Base-by-base conservation (phyloP, 2,329 filamentous ascomycete species). In the Beauveria medogensis region DNA sequence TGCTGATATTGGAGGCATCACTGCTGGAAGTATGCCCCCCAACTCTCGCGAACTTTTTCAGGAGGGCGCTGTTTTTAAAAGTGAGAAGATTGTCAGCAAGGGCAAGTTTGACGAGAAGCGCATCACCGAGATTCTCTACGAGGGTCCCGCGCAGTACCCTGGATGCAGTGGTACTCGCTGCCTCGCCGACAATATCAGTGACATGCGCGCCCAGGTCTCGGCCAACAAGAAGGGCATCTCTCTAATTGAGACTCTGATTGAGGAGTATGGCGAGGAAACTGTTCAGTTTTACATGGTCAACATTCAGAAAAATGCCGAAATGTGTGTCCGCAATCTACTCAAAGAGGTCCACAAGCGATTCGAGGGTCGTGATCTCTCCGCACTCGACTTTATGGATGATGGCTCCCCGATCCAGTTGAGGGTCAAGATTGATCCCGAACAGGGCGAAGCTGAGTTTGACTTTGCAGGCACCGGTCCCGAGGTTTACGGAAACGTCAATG, bases 191-290 rank as follows among this genome's bases (percentile, higher is more conserved):
- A 93, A 93, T 67, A 79, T 94, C 64, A 92, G 91, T 52, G 90
- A 94, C 68, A 75, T 94, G 24, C 91, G 92, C 70, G 90, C 90
- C 0, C 90, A 93, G 69, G 87, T 93, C 4, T 90, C 90, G 0
- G 90, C 90, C 1, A 94, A 94, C 68, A 88, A 91, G 67, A 92
- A 92, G 66, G 90, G 90, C 1, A 93, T 94, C 64, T 89, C 86
- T n/a, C 77, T 94, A 24, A 93, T 94, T 64, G 84, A 83, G 60
- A 80, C 83, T 0, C 75, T 94, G 2, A 92, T 94, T 64, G 81
- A 83, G 20, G 90, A 94, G 67, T 93, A 92, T 66, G 87, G 88
- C 14, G 85, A 91, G 63, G 80, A 87, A 3, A 88, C 89, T 0
- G 90, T 94, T 1, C 87, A 91, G 65, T 90, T 90, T 70, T 94